These are phyloP conservation scores for Cucumis sativus DNA, from an alignment of 306 rosid genomes.

Conservation along the genomic window Cucumber_9930_V3 NC_026660.2:20807001-20807500, in stretches of 20 bases:
- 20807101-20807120: not conserved
- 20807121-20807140: not conserved
- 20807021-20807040: not conserved
- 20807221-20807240: slow-evolving; percentile 42
- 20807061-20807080: not conserved
- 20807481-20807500: slow-evolving; percentile 87
- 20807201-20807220: not conserved
- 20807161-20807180: too few species aligned
- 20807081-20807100: not conserved
- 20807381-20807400: not conserved
- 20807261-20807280: slow-evolving; percentile 94
- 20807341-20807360: slow-evolving; percentile 31
- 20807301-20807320: slow-evolving; percentile 99
- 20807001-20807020: not conserved
- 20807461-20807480: slow-evolving; percentile 97
- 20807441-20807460: slow-evolving; percentile 99
- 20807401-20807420: not conserved
- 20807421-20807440: slow-evolving; percentile 16
- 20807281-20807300: slow-evolving; percentile 99
- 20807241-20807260: slow-evolving; percentile 93
- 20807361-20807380: not conserved
- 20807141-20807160: not conserved
- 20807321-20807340: slow-evolving; percentile 97
- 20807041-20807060: not conserved
- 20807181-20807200: not conserved